These are phyloP conservation scores for Rutstroemia sp. DNA, from an alignment of 2,329 filamentous ascomycete species.

Conservation along the genomic window DNA sequence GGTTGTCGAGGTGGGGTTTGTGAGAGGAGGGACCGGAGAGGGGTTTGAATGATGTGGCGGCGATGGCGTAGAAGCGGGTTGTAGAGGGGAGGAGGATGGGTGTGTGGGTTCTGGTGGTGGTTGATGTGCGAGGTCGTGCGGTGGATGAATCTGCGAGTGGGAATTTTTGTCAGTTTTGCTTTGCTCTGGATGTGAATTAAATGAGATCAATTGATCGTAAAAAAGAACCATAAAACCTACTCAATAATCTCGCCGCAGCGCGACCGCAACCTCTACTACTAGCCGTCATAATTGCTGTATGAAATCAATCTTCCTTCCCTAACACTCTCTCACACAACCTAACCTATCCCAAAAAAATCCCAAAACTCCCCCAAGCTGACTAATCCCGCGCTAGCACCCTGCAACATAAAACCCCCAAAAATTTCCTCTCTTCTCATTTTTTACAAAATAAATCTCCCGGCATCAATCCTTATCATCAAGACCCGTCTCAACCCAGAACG, in stretches of 20 bases:
- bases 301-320: background rate
- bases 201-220: background rate
- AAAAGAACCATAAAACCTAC: background rate
- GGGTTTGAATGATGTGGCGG: slow-evolving; percentile 23
- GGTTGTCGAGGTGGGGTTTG: slow-evolving; percentile 30
- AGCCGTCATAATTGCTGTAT: background rate
- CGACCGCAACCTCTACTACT: slow-evolving; percentile 9
- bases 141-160: background rate
- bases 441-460: slow-evolving; percentile 44
- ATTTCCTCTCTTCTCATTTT: background rate
- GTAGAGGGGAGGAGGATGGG: slow-evolving; percentile 10
- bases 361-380: slow-evolving; percentile 6
- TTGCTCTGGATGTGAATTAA: too few relatives aligned
- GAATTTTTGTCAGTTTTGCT: too few relatives aligned
- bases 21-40: slow-evolving; percentile 22
- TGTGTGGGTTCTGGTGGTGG: background rate
- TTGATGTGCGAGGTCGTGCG: background rate
- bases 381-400: background rate
- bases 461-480: slow-evolving; percentile 95
- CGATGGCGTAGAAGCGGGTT: slow-evolving; percentile 23
- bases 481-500: slow-evolving; percentile 61
- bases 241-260: slow-evolving; percentile 1
- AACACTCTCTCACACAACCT: background rate
- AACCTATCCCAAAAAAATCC: background rate
- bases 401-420: background rate